Base-by-base conservation (phyloP, 1,139 yeast genomes). In the Fermentozyma sake region DNA sequence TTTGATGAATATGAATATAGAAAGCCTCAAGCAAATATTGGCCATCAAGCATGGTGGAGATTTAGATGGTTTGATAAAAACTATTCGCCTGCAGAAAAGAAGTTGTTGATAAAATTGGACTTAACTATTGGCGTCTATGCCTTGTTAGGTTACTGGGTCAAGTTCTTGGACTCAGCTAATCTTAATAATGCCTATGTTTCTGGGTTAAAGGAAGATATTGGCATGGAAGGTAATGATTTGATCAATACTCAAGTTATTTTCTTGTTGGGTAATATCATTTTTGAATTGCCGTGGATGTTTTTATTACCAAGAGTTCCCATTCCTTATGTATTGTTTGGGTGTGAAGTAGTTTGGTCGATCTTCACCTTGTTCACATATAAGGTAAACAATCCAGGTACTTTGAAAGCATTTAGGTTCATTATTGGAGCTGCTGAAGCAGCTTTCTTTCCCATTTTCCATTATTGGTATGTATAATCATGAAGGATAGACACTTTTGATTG, bases 1-100 rank as follows among this genome's bases (percentile, higher is more conserved):
- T 54, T 54, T 21, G 60, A 54, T 33, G 58, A 54, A 37, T 54
- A 42, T 31, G 60, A 55, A 33, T 55, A 55, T 37, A 33, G 61
- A 13, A 43, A 44, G 11, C 37, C 43, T 10, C 24, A 38, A 19
- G 20, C 35, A 5, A 22, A 28, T 5, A 35, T 29, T 6, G 22
- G 18, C 11, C 11, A 8, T 11, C 50, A 44, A 20, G 42, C 41
- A 10, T 48, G 50, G 49, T 48, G 48, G 47, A 25, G 28, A 15
- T 30, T 25, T 21, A 35, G 44, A 20, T 51, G 50, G 50, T 48
- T 36, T 29, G 46, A 46, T 14, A 34, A 38, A 14, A 40, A 37
- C n/a, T 37, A 45, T 6, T 19, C 42, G 6, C 31, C 37, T 13
- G 42, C 28, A 13, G 60, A 55, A 31, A 45, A 42, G n/a, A 45